Evolutionary conservation across 306 rosid genomes (phyloP).

Genomic region (barrel medic (Medicago truncatula)): MtrunA17r5.0-ANR NC_053044.1:57617001-57617500

Average conservation of each 20-base stretch:
- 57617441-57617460: not conserved
- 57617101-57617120: slow-evolving; percentile 75
- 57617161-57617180: not conserved
- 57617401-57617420: slow-evolving; percentile 78
- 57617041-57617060: not conserved
- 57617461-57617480: not conserved
- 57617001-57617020: slow-evolving; percentile 4
- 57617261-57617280: not conserved
- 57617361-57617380: slow-evolving; percentile 70
- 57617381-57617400: slow-evolving; percentile 58
- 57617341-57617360: slow-evolving; percentile 83
- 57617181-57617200: too few species aligned
- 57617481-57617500: not conserved
- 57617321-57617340: slow-evolving; percentile 97
- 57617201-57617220: not conserved
- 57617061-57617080: not conserved
- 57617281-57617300: not conserved
- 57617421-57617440: slow-evolving; percentile 35
- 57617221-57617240: not conserved
- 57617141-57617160: slow-evolving; percentile 52
- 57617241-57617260: not conserved
- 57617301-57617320: slow-evolving; percentile 59
- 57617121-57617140: slow-evolving; percentile 92
- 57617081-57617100: slow-evolving; percentile 66
- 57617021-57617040: not conserved